Percentiles rank a stretch among this genome's conserved stretches.
These are phyloP conservation scores for Cylindrotheca fusiformis DNA, from an alignment of 108 stramenopile genomes.

Conservation along the genomic window DNA sequence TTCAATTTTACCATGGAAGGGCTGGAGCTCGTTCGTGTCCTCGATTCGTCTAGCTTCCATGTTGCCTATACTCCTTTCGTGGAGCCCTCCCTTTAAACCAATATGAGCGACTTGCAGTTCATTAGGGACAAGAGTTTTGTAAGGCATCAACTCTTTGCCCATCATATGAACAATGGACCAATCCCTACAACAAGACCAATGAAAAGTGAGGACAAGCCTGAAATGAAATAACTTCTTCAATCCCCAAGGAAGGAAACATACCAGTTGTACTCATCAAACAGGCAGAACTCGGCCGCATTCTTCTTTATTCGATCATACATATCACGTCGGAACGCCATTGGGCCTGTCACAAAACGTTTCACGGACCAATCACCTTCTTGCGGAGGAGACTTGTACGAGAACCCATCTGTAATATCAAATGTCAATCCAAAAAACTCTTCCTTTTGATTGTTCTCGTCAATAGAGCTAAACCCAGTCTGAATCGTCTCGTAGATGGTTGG, in stretches of 20 bases:
- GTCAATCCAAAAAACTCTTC: conserved; percentile 41
- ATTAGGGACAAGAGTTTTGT: conserved; percentile 29
- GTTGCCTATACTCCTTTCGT: conserved; percentile 11
- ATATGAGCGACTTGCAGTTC: conserved; percentile 46
- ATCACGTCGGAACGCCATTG: conserved; percentile 44
- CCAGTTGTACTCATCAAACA: conserved; percentile 66
- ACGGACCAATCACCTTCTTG: conserved; percentile 4
- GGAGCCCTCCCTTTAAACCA: conserved; percentile 54
- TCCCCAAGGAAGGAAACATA: conserved; percentile 6
- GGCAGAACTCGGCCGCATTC: conserved; percentile 40
- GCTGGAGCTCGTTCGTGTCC: not conserved
- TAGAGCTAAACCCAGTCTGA: conserved; percentile 20
- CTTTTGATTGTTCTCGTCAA: conserved; percentile 6
- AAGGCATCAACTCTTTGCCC: conserved; percentile 25
- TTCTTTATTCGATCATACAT: conserved; percentile 31
- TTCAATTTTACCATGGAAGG: conserved; percentile 16
- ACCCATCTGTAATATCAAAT: conserved; percentile 36
- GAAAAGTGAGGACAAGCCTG: not conserved
- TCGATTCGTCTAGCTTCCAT: conserved; percentile 1
- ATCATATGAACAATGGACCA: conserved; percentile 49
- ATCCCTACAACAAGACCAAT: conserved; percentile 21
- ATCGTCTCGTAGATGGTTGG: conserved; percentile 51
- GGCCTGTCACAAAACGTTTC: conserved; percentile 37
- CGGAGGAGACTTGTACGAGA: not conserved
- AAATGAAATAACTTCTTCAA: not conserved